These are phyloP conservation scores for Ehretia macrophylla DNA, from an alignment of 257 asterid genomes.

Conservation along the genomic window DNA sequence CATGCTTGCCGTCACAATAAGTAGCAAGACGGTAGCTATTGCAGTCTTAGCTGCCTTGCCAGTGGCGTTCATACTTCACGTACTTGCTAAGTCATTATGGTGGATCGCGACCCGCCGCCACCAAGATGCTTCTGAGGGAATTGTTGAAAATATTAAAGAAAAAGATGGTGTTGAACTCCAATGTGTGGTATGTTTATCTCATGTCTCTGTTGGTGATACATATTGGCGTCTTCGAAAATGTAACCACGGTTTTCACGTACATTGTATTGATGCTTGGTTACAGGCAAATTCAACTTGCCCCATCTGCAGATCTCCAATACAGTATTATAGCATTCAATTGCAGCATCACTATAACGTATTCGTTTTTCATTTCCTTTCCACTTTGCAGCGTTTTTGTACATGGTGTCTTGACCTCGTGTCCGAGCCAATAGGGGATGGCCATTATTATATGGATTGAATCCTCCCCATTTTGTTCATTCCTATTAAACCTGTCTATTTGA, in stretches of 20 bases:
- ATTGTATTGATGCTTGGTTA: background rate
- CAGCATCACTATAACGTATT: background rate
- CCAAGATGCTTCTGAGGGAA: background rate
- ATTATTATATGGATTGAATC: background rate
- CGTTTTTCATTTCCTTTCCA: background rate
- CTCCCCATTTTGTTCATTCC: too few species aligned
- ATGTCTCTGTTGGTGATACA: background rate
- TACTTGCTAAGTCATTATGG: background rate
- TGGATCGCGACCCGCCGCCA: background rate
- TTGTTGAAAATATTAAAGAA: background rate
- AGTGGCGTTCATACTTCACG: background rate
- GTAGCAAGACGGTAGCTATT: background rate
- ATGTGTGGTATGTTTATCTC: background rate
- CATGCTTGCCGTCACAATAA: background rate
- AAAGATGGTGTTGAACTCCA: background rate
- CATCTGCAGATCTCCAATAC: background rate
- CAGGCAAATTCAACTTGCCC: background rate
- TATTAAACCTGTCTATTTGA: too few species aligned
- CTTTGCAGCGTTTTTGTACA: background rate
- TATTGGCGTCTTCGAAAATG: background rate
- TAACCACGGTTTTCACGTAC: background rate
- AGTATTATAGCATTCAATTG: background rate
- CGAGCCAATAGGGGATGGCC: background rate
- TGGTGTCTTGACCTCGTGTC: slow-evolving; percentile 1
- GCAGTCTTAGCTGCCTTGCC: background rate